A percentile compares a stretch with the other conserved stretches of the same genome.
Evolutionary conservation across 2,329 filamentous ascomycete species (phyloP).

Genomic region (Neonectria punicea): DNA sequence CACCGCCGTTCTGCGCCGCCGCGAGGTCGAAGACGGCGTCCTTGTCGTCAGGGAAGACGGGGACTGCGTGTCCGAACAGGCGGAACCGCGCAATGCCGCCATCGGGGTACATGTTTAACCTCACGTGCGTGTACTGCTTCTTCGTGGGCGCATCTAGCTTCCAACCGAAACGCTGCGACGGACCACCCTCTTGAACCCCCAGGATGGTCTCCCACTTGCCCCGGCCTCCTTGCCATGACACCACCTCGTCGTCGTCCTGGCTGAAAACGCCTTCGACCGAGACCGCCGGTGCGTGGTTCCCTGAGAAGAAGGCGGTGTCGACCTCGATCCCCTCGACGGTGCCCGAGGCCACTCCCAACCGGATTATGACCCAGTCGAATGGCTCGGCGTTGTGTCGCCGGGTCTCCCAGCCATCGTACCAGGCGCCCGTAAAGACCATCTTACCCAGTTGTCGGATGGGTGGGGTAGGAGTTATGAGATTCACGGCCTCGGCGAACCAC

Average conservation of each 20-base stretch:
- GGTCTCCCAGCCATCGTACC: conserved; percentile 79
- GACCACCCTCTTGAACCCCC: conserved; percentile 75
- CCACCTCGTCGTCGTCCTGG: conserved; percentile 70
- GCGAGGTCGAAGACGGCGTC: conserved; percentile 78
- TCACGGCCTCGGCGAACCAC: conserved; percentile 74
- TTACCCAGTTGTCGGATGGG: conserved; percentile 72
- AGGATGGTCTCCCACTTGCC: conserved; percentile 80
- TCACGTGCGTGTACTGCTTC: conserved; percentile 81
- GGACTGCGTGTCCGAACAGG: conserved; percentile 79
- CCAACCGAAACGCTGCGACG: conserved; percentile 80
- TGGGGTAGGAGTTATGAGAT: conserved; percentile 71
- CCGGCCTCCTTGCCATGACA: conserved; percentile 67
- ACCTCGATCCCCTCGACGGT: conserved; percentile 80
- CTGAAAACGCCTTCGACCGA: conserved; percentile 81
- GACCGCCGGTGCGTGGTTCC: conserved; percentile 83
- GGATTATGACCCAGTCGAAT: conserved; percentile 75
- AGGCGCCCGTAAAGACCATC: conserved; percentile 75
- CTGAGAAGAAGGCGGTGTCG: conserved; percentile 84
- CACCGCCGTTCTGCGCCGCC: conserved; percentile 80
- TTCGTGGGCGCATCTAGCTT: conserved; percentile 66
- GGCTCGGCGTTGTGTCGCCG: conserved; percentile 71
- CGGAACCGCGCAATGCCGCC: conserved; percentile 85
- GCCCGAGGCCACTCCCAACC: conserved; percentile 75
- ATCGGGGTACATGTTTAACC: conserved; percentile 87
- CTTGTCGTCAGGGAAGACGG: conserved; percentile 76